A percentile compares a stretch with the other conserved stretches of the same genome.
These are phyloP conservation scores for Rhizopogon vinicolor DNA, from an alignment of 768 basidiomycete species.

Conservation along the genomic window DNA sequence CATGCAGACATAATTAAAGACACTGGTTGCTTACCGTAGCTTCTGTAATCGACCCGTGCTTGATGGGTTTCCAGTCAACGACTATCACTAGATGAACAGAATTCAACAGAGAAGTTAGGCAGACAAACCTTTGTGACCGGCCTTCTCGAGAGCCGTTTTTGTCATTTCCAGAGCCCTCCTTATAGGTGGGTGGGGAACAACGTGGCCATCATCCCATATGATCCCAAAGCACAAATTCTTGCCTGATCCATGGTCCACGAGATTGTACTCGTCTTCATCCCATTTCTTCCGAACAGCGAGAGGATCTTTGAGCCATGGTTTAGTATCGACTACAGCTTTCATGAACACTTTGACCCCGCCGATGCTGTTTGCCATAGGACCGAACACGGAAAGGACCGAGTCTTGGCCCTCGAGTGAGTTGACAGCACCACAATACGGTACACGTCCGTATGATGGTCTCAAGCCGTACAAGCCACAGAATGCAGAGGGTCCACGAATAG, in stretches of 20 bases:
- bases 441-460: slow-evolving; percentile 60
- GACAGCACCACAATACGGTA: slow-evolving; percentile 66
- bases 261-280: slow-evolving; percentile 52
- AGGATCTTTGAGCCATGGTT: slow-evolving; percentile 68
- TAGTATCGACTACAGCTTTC: slow-evolving; percentile 51
- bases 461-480: slow-evolving; percentile 71
- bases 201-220: slow-evolving; percentile 62
- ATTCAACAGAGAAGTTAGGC: background rate
- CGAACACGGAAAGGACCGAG: slow-evolving; percentile 64
- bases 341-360: slow-evolving; percentile 62
- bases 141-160: slow-evolving; percentile 50
- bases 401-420: slow-evolving; percentile 72
- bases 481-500: slow-evolving; percentile 63
- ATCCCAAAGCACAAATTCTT: slow-evolving; percentile 52
- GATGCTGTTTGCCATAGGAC: slow-evolving; percentile 60
- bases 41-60: slow-evolving; percentile 43
- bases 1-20: too few relatives aligned
- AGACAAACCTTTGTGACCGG: slow-evolving; percentile 59
- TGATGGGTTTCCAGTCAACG: slow-evolving; percentile 60
- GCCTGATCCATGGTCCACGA: slow-evolving; percentile 56
- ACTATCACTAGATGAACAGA: slow-evolving; percentile 33
- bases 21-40: background rate
- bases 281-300: slow-evolving; percentile 51
- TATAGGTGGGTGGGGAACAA: slow-evolving; percentile 62
- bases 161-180: slow-evolving; percentile 51